Conservation (phyloP, 371 early-diverging fungal genomes). For the Apophysomyces trapeziformis region DNA sequence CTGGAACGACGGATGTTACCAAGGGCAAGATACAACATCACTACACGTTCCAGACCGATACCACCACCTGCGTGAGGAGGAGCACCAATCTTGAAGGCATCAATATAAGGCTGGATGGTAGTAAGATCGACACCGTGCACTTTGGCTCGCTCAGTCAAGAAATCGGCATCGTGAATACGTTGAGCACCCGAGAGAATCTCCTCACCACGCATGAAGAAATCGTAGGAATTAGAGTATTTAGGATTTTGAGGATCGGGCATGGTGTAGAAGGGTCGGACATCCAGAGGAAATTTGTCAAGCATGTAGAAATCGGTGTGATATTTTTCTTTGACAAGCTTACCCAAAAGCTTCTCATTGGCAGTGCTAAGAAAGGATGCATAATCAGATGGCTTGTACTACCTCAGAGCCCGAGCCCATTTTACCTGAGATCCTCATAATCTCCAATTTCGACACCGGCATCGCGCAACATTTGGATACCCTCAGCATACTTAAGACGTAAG, state of each 20-base stretch:
- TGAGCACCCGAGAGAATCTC: conserved; percentile 99
- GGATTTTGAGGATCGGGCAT: conserved; percentile 93
- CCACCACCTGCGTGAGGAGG: conserved; percentile 99
- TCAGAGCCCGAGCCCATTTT: neutral
- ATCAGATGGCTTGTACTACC: neutral
- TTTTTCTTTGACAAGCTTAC: conserved; percentile 93
- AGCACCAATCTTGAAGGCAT: conserved; percentile 98
- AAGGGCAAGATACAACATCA: conserved; percentile 96
- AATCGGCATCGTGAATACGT: conserved; percentile 95
- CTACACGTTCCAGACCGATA: conserved; percentile 98
- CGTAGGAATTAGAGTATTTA: conserved; percentile 98
- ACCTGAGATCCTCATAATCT: conserved; percentile 92
- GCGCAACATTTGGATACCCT: conserved; percentile 93
- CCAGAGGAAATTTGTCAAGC: conserved; percentile 98
- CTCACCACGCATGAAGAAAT: conserved; percentile 99
- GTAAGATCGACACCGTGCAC: conserved; percentile 83
- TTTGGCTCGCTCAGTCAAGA: conserved; percentile 84
- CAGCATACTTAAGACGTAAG: conserved; percentile 85
- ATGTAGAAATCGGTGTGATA: conserved; percentile 99
- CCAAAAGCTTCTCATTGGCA: conserved; percentile 92
- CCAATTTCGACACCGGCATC: conserved; percentile 91
- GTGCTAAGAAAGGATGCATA: conserved; percentile 54
- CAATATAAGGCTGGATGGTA: conserved; percentile 93
- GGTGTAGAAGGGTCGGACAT: conserved; percentile 99
- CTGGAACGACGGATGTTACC: conserved; percentile 97